Conservation (phyloP, 2,329 filamentous ascomycete species). For the Dothiorella sarmentorum region DNA sequence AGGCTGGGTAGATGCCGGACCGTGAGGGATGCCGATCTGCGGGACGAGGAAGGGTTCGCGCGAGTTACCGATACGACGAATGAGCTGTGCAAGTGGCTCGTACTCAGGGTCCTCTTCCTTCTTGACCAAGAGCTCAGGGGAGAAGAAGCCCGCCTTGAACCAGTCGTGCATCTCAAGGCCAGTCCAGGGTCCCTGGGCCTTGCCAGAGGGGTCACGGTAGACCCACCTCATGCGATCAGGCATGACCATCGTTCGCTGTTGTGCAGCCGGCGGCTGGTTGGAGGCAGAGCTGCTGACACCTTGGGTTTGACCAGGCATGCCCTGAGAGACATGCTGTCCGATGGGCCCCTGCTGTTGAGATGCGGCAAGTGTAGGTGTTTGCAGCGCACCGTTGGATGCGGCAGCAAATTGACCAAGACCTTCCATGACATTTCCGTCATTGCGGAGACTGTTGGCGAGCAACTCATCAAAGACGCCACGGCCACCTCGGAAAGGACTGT, state of each 20-base stretch:
- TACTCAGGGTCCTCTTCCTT: conserved; percentile 92
- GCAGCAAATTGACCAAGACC: conserved; percentile 26
- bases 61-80: conserved; percentile 93
- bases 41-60: conserved; percentile 96
- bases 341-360: conserved; percentile 29
- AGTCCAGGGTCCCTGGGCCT: conserved; percentile 90
- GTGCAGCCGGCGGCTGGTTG: conserved; percentile 64
- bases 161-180: conserved; percentile 99
- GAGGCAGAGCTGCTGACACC: conserved; percentile 51
- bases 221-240: conserved; percentile 98
- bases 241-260: conserved; percentile 94
- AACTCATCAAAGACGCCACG: conserved; percentile 40
- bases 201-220: conserved; percentile 90
- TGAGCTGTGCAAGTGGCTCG: conserved; percentile 90
- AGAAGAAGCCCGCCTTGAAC: conserved; percentile 99
- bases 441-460: conserved; percentile 23
- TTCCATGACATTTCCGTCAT: conserved; percentile 21
- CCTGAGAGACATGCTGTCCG: conserved; percentile 32
- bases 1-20: conserved; percentile 58
- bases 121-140: conserved; percentile 87
- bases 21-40: conserved; percentile 92
- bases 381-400: conserved; percentile 24
- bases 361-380: conserved; percentile 27
- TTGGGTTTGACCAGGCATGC: conserved; percentile 31
- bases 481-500: conserved; percentile 39